Evolutionary conservation across 2,329 filamentous ascomycete species (phyloP), one percentile per base, ranked within the genome.

Genomic region (Cladophialophora yegresii): DNA sequence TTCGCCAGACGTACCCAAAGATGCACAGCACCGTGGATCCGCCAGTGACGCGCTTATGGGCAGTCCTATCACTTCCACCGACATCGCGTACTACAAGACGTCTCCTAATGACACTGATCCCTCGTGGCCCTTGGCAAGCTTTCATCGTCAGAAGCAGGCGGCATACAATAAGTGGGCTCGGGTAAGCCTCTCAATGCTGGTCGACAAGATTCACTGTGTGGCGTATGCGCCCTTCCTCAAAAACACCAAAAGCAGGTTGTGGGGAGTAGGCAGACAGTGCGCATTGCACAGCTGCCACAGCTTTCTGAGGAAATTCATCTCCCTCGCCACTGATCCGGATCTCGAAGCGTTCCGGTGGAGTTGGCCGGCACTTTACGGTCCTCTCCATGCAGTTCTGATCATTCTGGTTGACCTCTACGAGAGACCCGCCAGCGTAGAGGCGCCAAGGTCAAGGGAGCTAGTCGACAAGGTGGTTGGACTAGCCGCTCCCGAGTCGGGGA

Each of bases 381-480:
- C 78, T 1, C 78, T 80, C 74, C 78, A 80, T 71, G 76, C 78
- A 13, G 77, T 76, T 30, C 77, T 80, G 77, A 81, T 82, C 58
- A 77, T 81, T 75, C 76, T 82, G 26, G 79, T 82, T 60, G 80
- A 82, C 67, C 72, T 82, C 1, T 81, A 81, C 63, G 79, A 81
- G 62, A 75, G 79, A 28, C 80, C 79, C 0, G 73, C 76, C 50
- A 80, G 78, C 62, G 73, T 78, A 0, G 79, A 82, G 67, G 80
- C 80, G 5, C 70, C 77, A 0, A 76, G 73, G 54, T 81, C 79
- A 1, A 75, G 80, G 36, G 78, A 78, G 4, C 78, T 80, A 45
- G 79, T 82, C 33, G 80, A 82, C 62, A 75, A 76, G 43, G 77
- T 81, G 30, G 79, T 81, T 65, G 77, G 78, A 2, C 73, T 81